phyloP scores from a whole-genome alignment of 176 grass and related monocot species.

The Aechmea fasciata region DNA sequence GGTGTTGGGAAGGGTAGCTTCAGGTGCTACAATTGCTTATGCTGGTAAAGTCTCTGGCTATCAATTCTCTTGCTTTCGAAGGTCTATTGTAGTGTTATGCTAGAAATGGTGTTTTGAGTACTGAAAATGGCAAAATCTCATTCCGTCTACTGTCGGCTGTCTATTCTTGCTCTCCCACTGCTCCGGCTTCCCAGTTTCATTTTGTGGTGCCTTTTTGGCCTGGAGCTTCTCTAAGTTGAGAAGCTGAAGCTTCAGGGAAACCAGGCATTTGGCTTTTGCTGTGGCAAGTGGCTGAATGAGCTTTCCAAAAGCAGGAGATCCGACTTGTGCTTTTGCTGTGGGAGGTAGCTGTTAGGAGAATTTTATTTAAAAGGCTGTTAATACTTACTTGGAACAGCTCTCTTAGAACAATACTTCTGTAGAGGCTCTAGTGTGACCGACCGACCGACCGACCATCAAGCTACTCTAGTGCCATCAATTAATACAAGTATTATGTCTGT shows the following conservation, averaged over 20 bases:
- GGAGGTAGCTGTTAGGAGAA: too few relatives aligned
- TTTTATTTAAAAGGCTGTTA: too few relatives aligned
- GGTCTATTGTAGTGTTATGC: not conserved
- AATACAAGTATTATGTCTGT: not conserved
- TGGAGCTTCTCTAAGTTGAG: too few relatives aligned
- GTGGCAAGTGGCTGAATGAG: too few relatives aligned
- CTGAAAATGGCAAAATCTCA: not conserved
- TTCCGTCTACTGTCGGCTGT: not conserved
- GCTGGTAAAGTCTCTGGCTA: slow-evolving; percentile 41
- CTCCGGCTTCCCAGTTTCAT: not conserved
- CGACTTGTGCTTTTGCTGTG: too few relatives aligned
- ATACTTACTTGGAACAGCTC: too few relatives aligned
- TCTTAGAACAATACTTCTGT: too few relatives aligned
- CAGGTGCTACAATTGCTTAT: slow-evolving; percentile 82
- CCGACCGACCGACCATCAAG: not conserved
- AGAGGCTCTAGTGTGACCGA: not conserved
- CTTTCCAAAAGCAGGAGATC: too few relatives aligned
- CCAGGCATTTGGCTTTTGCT: too few relatives aligned
- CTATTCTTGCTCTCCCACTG: not conserved
- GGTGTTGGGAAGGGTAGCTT: slow-evolving; percentile 66
- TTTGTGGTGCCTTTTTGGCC: not conserved
- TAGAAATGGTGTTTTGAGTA: not conserved
- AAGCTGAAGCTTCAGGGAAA: too few relatives aligned
- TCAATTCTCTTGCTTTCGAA: not conserved
- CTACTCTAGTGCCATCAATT: not conserved